Percentiles rank a stretch among this genome's conserved stretches.
Conservation (phyloP, 441 rosid species). For the Flueggea neowawraea region DNA sequence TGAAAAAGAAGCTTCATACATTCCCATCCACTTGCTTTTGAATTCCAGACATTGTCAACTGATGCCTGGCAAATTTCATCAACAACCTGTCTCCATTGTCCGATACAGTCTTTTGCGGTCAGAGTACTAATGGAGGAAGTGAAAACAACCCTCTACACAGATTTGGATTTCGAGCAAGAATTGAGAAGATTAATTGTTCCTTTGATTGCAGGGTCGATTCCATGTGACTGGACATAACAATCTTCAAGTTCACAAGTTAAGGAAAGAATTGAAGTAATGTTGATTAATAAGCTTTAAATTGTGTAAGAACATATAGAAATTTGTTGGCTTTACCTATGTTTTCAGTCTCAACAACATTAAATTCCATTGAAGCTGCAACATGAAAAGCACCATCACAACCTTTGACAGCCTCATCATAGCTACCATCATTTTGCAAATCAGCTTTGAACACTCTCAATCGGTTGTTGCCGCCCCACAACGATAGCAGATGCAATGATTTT, state of each 20-base stretch:
- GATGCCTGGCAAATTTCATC: slow-evolving; percentile 70
- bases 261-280: not conserved
- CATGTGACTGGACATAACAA: slow-evolving; percentile 40
- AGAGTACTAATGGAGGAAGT: slow-evolving; percentile 89
- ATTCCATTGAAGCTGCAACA: slow-evolving; percentile 85
- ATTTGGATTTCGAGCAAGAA: slow-evolving; percentile 59
- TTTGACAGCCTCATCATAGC: slow-evolving; percentile 71
- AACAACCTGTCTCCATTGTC: slow-evolving; percentile 50
- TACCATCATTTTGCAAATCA: slow-evolving; percentile 65
- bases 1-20: not conserved
- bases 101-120: slow-evolving; percentile 53
- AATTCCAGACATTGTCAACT: slow-evolving; percentile 42
- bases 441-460: slow-evolving; percentile 66
- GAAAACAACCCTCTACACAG: slow-evolving; percentile 73
- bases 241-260: slow-evolving; percentile 31
- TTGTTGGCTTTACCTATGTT: slow-evolving; percentile 36
- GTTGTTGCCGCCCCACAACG: slow-evolving; percentile 40
- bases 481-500: slow-evolving; percentile 32
- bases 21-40: slow-evolving; percentile 87
- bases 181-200: slow-evolving; percentile 72
- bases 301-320: not conserved
- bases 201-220: slow-evolving; percentile 62
- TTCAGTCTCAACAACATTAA: slow-evolving; percentile 23
- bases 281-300: not conserved
- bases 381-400: slow-evolving; percentile 87